These are phyloP conservation scores for Hypsizygus marmoreus DNA, from an alignment of 768 basidiomycete species.

Conservation along the genomic window DNA sequence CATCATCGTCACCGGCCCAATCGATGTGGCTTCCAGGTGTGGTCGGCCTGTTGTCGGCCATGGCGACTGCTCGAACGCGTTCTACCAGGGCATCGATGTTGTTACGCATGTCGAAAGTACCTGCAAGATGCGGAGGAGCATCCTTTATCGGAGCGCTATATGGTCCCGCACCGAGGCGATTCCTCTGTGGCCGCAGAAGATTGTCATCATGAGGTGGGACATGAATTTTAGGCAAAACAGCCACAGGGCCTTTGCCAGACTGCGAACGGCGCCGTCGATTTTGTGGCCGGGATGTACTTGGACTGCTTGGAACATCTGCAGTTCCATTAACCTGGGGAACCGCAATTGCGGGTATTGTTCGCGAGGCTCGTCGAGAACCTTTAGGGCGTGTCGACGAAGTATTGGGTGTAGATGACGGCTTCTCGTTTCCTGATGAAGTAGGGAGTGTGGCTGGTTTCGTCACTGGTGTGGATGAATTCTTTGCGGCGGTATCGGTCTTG, in stretches of 20 bases:
- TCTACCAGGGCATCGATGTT: slow-evolving; percentile 80
- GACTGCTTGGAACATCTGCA: slow-evolving; percentile 15
- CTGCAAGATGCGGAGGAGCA: slow-evolving; percentile 56
- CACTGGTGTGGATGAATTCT: slow-evolving; percentile 16
- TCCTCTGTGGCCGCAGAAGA: slow-evolving; percentile 32
- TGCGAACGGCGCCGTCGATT: slow-evolving; percentile 56
- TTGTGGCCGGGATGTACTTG: slow-evolving; percentile 39
- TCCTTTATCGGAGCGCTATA: slow-evolving; percentile 53
- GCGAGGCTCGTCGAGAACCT: slow-evolving; percentile 35
- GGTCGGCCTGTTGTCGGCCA: slow-evolving; percentile 64
- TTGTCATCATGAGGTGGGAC: slow-evolving; percentile 35
- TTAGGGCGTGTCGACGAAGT: slow-evolving; percentile 29
- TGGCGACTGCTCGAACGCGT: slow-evolving; percentile 71
- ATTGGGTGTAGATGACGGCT: slow-evolving; percentile 20
- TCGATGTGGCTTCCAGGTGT: slow-evolving; percentile 83
- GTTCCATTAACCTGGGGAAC: slow-evolving; percentile 22
- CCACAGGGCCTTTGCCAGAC: slow-evolving; percentile 28
- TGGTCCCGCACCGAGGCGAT: slow-evolving; percentile 29
- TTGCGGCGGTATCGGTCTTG: slow-evolving; percentile 18
- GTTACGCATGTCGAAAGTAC: slow-evolving; percentile 51
- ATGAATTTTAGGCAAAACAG: slow-evolving; percentile 31
- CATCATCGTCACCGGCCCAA: slow-evolving; percentile 89
- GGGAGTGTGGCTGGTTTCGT: slow-evolving; percentile 19
- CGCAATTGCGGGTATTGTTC: slow-evolving; percentile 29
- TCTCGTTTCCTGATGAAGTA: slow-evolving; percentile 19